Base-by-base conservation (phyloP, 2,329 filamentous ascomycete species). In the Trichoderma koningiopsis region DNA sequence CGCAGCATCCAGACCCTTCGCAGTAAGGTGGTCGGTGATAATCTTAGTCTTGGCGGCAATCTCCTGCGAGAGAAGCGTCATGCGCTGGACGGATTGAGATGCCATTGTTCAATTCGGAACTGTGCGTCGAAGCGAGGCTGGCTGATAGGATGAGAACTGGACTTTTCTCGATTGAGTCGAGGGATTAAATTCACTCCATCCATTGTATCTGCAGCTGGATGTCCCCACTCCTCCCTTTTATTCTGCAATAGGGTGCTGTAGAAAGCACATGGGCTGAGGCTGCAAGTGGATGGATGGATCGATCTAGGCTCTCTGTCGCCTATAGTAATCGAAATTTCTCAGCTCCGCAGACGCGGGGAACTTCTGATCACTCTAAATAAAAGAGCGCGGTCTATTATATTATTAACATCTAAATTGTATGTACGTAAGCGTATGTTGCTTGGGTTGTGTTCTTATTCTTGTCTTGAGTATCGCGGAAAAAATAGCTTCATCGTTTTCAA, bases 11-110 rank as follows among this genome's bases (percentile, higher is more conserved):
- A 69, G 60, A 0, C 69, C 69, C 11, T 66, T 64, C 3, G 59
- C 55, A 2, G 66, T 70, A 33, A 70, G 66, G 29, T 68, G 68
- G 16, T 70, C 66, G 27, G 69, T 70, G 55, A 70, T 64, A 8
- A 70, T 65, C 29, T 68, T 65, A 0, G 69, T 65, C 55, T 70
- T 70, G n/a, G 43, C 40, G 0, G 65, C n/a, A 31, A 69, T 70
- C 53, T 69, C 47, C 27, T 64, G 31, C 5, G 69, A 63, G 11
- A 70, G 55, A 52, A 40, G 19, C 33, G 66, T 60, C 66, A 70
- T 69, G 6, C 69, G 59, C 5, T 70, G 47, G 29, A 70, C 69
- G 13, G 69, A 70, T 8, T 27, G 58, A 22, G 58, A 62, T 19
- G 60, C 60, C 69, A 70, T 70, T 52, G 47, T 33, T 13, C 33